Evolutionary conservation across 768 basidiomycete species (phyloP).

Genomic region (Leccinum longicurvipes): DNA sequence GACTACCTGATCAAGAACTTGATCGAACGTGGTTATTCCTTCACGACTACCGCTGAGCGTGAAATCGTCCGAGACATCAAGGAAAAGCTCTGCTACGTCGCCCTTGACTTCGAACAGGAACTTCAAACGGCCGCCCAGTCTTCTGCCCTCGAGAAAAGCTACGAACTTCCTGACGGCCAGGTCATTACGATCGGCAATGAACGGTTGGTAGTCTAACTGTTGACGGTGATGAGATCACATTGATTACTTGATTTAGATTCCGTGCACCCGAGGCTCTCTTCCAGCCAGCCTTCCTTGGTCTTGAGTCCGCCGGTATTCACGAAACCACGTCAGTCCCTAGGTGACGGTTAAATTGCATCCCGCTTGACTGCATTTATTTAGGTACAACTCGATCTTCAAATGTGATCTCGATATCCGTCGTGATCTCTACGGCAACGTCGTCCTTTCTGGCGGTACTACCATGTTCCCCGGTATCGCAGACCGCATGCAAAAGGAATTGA

Average conservation of each 20-base stretch:
- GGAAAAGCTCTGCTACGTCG: constrained; percentile 90
- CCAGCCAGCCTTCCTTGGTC: constrained; percentile 56
- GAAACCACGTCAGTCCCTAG: constrained; percentile 50
- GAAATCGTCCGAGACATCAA: constrained; percentile 98
- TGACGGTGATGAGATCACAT: not conserved
- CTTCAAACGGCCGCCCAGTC: constrained; percentile 87
- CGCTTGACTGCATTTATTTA: constrained; percentile 15
- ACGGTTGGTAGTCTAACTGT: constrained; percentile 34
- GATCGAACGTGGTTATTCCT: constrained; percentile 89
- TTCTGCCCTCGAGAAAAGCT: constrained; percentile 88
- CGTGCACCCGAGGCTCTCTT: constrained; percentile 54
- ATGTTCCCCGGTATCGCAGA: constrained; percentile 98
- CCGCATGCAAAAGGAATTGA: constrained; percentile 94
- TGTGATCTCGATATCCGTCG: constrained; percentile 68
- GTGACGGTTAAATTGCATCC: not conserved
- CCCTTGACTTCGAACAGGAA: constrained; percentile 92
- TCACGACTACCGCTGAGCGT: constrained; percentile 90
- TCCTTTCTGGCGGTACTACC: constrained; percentile 77
- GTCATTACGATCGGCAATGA: constrained; percentile 85
- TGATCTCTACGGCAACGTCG: constrained; percentile 35
- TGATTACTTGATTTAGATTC: constrained; percentile 37
- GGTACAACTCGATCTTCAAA: constrained; percentile 58
- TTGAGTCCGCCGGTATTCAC: constrained; percentile 85
- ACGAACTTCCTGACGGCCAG: constrained; percentile 90
- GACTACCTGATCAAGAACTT: constrained; percentile 79